These are phyloP conservation scores for Geranium rotundifolium DNA, from an alignment of 345 rosid species.

Conservation along the genomic window DNA sequence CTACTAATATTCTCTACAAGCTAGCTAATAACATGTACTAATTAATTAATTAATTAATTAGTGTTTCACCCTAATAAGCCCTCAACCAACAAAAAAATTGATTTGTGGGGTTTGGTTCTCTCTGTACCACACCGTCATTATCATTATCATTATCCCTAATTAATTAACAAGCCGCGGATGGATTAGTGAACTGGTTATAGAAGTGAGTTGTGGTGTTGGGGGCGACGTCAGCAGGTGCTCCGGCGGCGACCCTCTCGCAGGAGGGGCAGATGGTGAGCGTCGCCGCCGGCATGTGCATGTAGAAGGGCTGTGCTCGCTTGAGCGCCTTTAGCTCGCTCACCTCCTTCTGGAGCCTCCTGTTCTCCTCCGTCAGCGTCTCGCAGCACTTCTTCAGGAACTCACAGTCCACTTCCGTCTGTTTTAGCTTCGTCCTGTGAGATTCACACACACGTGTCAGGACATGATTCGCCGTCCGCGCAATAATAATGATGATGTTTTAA, in stretches of 20 bases:
- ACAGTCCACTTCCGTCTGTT: slow-evolving; percentile 97
- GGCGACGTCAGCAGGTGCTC: slow-evolving; percentile 12
- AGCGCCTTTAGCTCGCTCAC: slow-evolving; percentile 63
- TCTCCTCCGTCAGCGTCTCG: slow-evolving; percentile 82
- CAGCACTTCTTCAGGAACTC: slow-evolving; percentile 86
- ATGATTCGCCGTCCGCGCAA: not conserved
- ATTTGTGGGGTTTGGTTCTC: slow-evolving; percentile 18
- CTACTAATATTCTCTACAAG: slow-evolving; percentile 33
- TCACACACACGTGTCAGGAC: not conserved
- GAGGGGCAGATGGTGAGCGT: slow-evolving; percentile 71
- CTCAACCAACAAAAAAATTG: slow-evolving; percentile 63
- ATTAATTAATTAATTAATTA: too few relatives aligned
- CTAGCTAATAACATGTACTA: slow-evolving; percentile 37
- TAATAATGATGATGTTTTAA: too few relatives aligned
- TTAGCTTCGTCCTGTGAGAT: slow-evolving; percentile 75
- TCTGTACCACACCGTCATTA: slow-evolving; percentile 3
- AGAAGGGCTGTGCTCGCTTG: slow-evolving; percentile 42
- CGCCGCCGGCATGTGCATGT: slow-evolving; percentile 78
- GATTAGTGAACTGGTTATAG: slow-evolving; percentile 58
- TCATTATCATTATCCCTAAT: not conserved
- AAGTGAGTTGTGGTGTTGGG: slow-evolving; percentile 36
- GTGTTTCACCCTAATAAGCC: slow-evolving; percentile 44
- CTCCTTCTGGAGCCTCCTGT: slow-evolving; percentile 89
- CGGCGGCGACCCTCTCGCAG: slow-evolving; percentile 58
- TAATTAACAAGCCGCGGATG: slow-evolving; percentile 75